Evolutionary conservation across 768 basidiomycete genomes (phyloP), one percentile per base, ranked within the genome.

Genomic region (Serendipita vermifera): DNA sequence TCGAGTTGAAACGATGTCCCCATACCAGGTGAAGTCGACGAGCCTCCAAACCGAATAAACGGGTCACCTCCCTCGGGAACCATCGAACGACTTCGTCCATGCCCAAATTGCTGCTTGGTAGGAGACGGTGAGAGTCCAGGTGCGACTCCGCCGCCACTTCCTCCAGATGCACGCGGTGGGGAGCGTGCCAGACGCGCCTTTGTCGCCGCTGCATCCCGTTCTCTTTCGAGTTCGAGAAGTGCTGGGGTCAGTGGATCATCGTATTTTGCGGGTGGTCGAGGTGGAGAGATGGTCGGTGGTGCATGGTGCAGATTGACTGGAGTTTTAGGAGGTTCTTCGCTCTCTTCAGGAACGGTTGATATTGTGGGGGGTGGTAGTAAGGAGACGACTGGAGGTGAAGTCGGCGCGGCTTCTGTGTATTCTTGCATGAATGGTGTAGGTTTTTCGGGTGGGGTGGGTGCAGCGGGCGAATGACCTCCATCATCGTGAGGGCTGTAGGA

Each of bases 1-100:
- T 78, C 73, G 11, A 69, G 72, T 15, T 77, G 75, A 13, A 76
- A 61, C 27, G 78, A 74, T 11, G 65, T 70, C 2, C 70, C 73
- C 33, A 69, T 63, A 5, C 77, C 75, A 9, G 76, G 76, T 31
- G 70, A 63, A 17, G 73, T 69, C 38, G 67, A 65, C n/a, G n/a
- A 17, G 11, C 9, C 7, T 46, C 51, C 51, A 13, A 54, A 24
- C 27, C 41, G 41, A 14, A 43, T 1, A 15, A 54, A 54, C 31
- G 33, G 51, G 13, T 54, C 51, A 17, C 17, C 36, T 9, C 51
- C 51, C 1, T 54, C 51, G 11, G 40, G 55, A 5, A 40, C n/a
- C 38, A 27, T 17, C 1, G 39, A 32, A 14, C 15, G 41, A 43
- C 20, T 43, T 43, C 11, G 14, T 15, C 9, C 41, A 22, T 9